A percentile compares a stretch with the other conserved stretches of the same genome.
phyloP scores from a whole-genome alignment of 2,329 filamentous ascomycete species.

The Cytospora chrysosperma region DNA sequence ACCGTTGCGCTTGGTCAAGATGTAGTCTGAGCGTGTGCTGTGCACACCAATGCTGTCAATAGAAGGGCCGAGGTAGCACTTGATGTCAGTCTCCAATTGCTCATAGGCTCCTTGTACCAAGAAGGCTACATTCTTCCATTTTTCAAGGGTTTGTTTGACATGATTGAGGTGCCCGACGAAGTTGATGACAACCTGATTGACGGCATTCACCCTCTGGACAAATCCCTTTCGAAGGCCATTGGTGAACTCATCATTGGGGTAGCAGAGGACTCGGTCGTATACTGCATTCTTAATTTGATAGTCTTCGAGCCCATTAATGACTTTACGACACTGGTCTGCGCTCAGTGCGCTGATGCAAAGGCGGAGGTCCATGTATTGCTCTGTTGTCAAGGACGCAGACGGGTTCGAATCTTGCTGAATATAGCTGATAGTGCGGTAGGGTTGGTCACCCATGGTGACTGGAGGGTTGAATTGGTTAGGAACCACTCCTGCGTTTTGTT shows the following conservation, averaged over 20 bases:
- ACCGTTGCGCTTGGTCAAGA: slow-evolving; percentile 4
- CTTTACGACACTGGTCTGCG: neutral
- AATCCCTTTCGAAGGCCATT: neutral
- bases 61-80: neutral
- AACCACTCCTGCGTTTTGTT: neutral
- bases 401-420: neutral
- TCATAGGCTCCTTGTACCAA: neutral
- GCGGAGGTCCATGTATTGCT: neutral
- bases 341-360: neutral
- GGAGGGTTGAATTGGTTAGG: neutral
- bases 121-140: too few species aligned
- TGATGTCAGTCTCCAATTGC: neutral
- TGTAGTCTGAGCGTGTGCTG: neutral
- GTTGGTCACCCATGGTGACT: slow-evolving; percentile 10
- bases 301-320: neutral
- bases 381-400: neutral
- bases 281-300: slow-evolving; percentile 2
- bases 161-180: neutral
- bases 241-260: neutral
- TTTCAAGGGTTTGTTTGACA: too few species aligned
- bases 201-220: neutral
- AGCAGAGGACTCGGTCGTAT: slow-evolving; percentile 1
- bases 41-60: slow-evolving; percentile 6
- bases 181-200: neutral
- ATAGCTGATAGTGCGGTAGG: neutral